Base-by-base conservation (phyloP, 192 early-diverging fungal genomes). In the Coemansia asiatica region DNA sequence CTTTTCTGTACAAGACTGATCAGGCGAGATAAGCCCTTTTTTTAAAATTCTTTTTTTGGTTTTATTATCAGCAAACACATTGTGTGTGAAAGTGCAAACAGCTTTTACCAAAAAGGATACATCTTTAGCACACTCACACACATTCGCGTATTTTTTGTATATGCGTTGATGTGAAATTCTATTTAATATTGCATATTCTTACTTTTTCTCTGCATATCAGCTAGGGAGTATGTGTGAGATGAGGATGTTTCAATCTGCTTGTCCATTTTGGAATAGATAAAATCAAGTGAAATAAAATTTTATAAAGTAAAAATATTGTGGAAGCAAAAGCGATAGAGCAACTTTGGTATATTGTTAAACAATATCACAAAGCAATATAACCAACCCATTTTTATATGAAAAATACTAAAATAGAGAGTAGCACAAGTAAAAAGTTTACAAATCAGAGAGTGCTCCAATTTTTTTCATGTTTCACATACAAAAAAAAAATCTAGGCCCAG, bases 11-110 rank as follows among this genome's bases (percentile, higher is more conserved):
- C 31, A 6, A 8, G 8, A 6, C 56, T 36, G 56, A 57, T 57
- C 56, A 57, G 19, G 56, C 56, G 25, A 31, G 56, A 57, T 57
- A 57, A 57, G 27, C 18, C 33, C 2, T 33, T 57, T 31, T 22
- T 13, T 19, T 15, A 16, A 33, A 6, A 16, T 16, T 18, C 6
- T 4, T 50, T 18, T 4, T 50, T 18, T 23, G 22, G 48, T 4
- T 18, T 23, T 18, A 50, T 36, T n/a, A n/a, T n/a, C n/a, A n/a
- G n/a, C n/a, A n/a, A n/a, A n/a, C n/a, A n/a, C n/a, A n/a, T n/a
- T n/a, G n/a, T n/a, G n/a, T n/a, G n/a, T n/a, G 46, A 13, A 48
- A 48, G 16, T 19, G 46, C 46, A 3, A 48, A 19, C 5, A 15
- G 16, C 21, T 15, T 48, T 4, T 54, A 7, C 28, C 6, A 7